Percentiles rank a stretch among this genome's conserved stretches.
Evolutionary conservation across 495 filamentous ascomycete genomes (phyloP).

Genomic region (Aspergillus biplanus): DNA sequence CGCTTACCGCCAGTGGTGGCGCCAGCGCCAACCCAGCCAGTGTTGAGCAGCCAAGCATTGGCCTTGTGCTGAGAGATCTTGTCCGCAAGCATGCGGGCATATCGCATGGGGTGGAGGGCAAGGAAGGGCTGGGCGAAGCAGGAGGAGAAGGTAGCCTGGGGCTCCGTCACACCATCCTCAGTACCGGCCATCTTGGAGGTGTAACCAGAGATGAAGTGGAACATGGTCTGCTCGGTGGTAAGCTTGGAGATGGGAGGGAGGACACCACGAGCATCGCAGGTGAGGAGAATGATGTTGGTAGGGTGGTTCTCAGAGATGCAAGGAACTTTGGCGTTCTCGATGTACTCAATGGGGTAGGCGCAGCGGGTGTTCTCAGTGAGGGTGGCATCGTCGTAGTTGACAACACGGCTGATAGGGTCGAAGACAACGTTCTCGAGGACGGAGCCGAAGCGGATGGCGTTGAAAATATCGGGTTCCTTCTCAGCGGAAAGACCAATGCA

Average conservation of each 20-base stretch:
- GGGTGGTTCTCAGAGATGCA: conserved; percentile 88
- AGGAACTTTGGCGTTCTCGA: conserved; percentile 97
- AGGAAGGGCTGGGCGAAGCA: conserved; percentile 99
- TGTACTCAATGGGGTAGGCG: conserved; percentile 99
- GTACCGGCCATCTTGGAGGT: conserved; percentile 99
- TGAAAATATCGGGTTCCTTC: conserved; percentile 98
- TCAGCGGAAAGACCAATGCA: conserved; percentile 96
- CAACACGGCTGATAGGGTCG: conserved; percentile 82
- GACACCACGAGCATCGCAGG: conserved; percentile 96
- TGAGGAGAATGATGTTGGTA: conserved; percentile 95
- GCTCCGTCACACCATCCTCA: conserved; percentile 94
- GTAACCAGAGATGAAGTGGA: conserved; percentile 99
- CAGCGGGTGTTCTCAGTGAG: conserved; percentile 98
- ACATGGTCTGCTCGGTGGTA: conserved; percentile 95
- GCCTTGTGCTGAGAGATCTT: conserved; percentile 95
- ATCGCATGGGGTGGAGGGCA: conserved; percentile 98
- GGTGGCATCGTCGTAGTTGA: conserved; percentile 93
- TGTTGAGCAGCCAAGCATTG: conserved; percentile 99
- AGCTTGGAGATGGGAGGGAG: conserved; percentile 98
- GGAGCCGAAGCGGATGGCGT: conserved; percentile 94
- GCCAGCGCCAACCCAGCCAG: conserved; percentile 97
- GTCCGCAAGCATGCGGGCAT: conserved; percentile 95
- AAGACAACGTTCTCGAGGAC: conserved; percentile 99
- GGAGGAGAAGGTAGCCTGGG: conserved; percentile 97
- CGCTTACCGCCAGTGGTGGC: conserved; percentile 95